Conservation (phyloP, 805 yeast genomes). For the Ogataea salicorniae region DNA sequence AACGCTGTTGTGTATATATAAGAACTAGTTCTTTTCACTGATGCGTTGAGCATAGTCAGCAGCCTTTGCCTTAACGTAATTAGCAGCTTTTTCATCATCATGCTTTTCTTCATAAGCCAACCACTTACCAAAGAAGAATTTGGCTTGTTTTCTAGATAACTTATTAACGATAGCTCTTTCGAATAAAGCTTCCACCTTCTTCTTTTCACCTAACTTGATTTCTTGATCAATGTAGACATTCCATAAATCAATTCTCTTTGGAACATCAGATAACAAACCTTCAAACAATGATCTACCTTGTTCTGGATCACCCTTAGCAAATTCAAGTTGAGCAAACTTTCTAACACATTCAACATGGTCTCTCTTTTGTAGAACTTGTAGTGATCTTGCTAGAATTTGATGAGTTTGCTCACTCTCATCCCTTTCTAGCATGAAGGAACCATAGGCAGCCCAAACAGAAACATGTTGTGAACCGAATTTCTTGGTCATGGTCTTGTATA, state of each 20-base stretch:
- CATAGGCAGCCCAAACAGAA: conserved; percentile 78
- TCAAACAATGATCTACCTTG: conserved; percentile 94
- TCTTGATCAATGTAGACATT: conserved; percentile 93
- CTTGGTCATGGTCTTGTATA: conserved; percentile 67
- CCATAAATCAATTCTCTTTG: conserved; percentile 92
- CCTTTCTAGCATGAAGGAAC: conserved; percentile 65
- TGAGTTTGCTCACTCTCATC: conserved; percentile 57
- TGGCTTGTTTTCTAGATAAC: conserved; percentile 82
- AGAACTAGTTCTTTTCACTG: conserved; percentile 10
- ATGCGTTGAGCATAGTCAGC: conserved; percentile 50
- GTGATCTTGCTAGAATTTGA: conserved; percentile 66
- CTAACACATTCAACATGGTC: conserved; percentile 75
- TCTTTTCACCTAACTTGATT: conserved; percentile 62
- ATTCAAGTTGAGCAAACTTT: conserved; percentile 87
- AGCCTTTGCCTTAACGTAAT: conserved; percentile 88
- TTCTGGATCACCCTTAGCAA: conserved; percentile 81
- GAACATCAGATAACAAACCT: conserved; percentile 83
- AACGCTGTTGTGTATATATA: background rate
- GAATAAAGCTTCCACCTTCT: conserved; percentile 69
- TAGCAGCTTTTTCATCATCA: conserved; percentile 65
- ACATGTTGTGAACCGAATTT: conserved; percentile 68
- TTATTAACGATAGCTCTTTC: conserved; percentile 71
- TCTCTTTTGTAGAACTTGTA: conserved; percentile 65
- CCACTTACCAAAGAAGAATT: conserved; percentile 93
- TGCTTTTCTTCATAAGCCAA: conserved; percentile 66